phyloP scores from a whole-genome alignment of 306 rosid species.

The Comarum palustre region DNA sequence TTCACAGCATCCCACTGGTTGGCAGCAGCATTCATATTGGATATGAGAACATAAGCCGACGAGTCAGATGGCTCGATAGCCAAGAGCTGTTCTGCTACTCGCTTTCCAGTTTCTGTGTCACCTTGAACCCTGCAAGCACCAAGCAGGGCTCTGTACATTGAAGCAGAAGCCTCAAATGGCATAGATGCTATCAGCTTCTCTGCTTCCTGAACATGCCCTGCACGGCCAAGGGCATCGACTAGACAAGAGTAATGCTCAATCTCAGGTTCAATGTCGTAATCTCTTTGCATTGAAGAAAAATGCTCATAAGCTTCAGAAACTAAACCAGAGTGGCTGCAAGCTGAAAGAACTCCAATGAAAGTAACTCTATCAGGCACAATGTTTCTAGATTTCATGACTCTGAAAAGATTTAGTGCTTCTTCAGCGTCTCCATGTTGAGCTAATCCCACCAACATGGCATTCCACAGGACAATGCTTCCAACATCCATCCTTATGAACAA shows the following conservation, averaged over 20 bases:
- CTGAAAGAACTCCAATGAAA: conserved; percentile 70
- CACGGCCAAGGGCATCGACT: conserved; percentile 79
- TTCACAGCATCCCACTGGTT: conserved; percentile 65
- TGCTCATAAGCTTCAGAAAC: conserved; percentile 55
- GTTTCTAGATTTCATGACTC: conserved; percentile 47
- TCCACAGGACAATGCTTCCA: conserved; percentile 57
- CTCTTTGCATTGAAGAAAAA: conserved; percentile 55
- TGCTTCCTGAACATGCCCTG: conserved; percentile 64
- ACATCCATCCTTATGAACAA: conserved; percentile 49
- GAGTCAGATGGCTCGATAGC: conserved; percentile 73
- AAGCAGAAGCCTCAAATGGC: conserved; percentile 84
- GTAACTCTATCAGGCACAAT: conserved; percentile 65
- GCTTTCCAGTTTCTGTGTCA: conserved; percentile 53
- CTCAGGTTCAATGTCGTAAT: conserved; percentile 56
- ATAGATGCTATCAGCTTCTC: conserved; percentile 59
- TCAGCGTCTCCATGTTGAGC: conserved; percentile 75
- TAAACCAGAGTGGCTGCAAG: conserved; percentile 77
- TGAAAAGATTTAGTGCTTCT: conserved; percentile 63
- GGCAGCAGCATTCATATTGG: conserved; percentile 71
- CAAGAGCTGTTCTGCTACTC: conserved; percentile 53
- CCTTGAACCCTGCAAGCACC: conserved; percentile 73
- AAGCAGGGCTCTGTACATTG: conserved; percentile 66
- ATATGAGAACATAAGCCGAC: conserved; percentile 63
- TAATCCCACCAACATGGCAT: conserved; percentile 80
- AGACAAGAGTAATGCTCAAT: conserved; percentile 75